These are phyloP conservation scores for Pseudozyma sp. DNA, from an alignment of 1,284 basidiomycete genomes.

Conservation along the genomic window DNA sequence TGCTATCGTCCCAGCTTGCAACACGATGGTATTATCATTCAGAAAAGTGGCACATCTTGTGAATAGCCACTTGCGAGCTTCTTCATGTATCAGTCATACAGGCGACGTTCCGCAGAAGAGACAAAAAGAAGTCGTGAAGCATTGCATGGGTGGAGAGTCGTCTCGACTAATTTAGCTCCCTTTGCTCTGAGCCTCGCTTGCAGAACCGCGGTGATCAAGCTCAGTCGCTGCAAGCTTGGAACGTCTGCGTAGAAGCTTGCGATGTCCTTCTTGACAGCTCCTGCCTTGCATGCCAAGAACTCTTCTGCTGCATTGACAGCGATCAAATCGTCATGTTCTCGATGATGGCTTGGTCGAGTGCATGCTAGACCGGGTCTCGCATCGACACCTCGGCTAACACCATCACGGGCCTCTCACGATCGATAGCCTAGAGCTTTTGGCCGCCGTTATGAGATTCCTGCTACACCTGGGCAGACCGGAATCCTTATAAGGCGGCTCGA, in stretches of 20 bases:
- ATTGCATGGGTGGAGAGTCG: not conserved
- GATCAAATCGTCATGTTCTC: not conserved
- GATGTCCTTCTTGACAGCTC: not conserved
- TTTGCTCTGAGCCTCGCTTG: constrained; percentile 1
- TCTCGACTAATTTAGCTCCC: not conserved
- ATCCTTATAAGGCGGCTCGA: too few species aligned
- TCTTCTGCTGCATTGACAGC: not conserved
- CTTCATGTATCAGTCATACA: not conserved
- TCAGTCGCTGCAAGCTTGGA: not conserved
- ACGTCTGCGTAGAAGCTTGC: not conserved
- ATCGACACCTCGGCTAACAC: not conserved
- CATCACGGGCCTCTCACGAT: too few species aligned
- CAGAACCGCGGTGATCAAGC: not conserved
- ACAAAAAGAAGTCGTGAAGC: too few species aligned
- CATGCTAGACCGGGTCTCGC: constrained; percentile 5
- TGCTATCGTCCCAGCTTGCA: not conserved
- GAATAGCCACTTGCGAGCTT: too few species aligned
- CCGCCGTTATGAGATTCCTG: not conserved
- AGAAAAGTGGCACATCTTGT: too few species aligned
- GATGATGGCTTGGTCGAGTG: not conserved
- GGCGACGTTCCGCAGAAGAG: too few species aligned
- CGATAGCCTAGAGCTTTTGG: too few species aligned
- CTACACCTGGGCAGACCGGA: not conserved
- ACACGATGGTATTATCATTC: not conserved
- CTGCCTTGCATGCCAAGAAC: constrained; percentile 7